These are phyloP conservation scores for Euphorbia lathyris DNA, from an alignment of 345 rosid genomes.

Conservation along the genomic window DNA sequence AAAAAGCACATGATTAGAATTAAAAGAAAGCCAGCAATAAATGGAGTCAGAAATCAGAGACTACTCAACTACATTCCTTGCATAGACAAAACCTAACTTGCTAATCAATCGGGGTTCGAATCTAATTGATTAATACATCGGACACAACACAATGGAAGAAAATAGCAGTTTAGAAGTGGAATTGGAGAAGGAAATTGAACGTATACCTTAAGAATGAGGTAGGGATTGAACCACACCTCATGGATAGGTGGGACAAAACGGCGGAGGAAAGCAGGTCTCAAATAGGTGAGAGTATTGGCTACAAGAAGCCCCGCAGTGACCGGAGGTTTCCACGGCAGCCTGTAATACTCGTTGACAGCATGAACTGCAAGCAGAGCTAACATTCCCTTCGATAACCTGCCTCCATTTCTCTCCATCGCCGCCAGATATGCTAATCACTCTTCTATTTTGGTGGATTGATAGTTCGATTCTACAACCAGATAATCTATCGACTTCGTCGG, in stretches of 20 bases:
- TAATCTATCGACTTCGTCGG: too few species aligned
- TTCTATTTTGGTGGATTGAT: too few species aligned
- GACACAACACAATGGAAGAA: too few species aligned
- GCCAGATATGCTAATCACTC: too few species aligned
- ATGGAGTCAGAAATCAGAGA: too few species aligned
- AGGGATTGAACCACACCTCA: conserved; percentile 78
- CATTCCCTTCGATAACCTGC: conserved; percentile 46
- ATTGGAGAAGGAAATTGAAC: neutral
- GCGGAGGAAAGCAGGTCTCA: conserved; percentile 64
- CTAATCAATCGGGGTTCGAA: neutral
- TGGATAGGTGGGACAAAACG: conserved; percentile 59
- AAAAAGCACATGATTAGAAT: too few species aligned
- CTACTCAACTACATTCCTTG: too few species aligned
- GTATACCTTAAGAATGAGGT: conserved; percentile 79
- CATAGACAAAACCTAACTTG: too few species aligned
- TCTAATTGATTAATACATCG: neutral
- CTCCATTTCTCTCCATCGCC: too few species aligned
- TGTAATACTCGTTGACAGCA: conserved; percentile 62
- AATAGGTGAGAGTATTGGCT: conserved; percentile 67
- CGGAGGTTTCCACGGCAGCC: conserved; percentile 88
- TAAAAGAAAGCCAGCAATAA: too few species aligned
- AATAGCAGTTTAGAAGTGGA: neutral
- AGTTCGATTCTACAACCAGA: too few species aligned
- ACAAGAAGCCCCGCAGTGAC: conserved; percentile 81
- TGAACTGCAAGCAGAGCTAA: conserved; percentile 72